Evolutionary conservation across 1,284 basidiomycete genomes (phyloP), one percentile per base, ranked within the genome.

Genomic region (Pyrrhoderma noxium): DNA sequence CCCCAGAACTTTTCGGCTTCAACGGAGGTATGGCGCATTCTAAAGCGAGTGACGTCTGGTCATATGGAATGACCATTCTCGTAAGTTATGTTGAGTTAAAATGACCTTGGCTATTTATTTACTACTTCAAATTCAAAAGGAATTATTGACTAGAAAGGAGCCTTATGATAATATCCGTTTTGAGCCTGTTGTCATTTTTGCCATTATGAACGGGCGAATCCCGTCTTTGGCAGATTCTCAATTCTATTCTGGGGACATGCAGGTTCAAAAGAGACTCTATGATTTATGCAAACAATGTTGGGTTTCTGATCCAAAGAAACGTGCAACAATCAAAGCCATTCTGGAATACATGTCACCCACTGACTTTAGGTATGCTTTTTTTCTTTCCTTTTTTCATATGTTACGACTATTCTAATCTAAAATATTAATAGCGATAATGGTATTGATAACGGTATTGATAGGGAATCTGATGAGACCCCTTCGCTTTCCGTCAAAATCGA

Each of bases 121-220:
- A n/a, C n/a, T n/a, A n/a, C n/a, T n/a, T n/a, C n/a, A n/a, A n/a
- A n/a, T n/a, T n/a, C n/a, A n/a, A n/a, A 14, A 52, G 51, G 51
- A 52, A 19, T 31, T 52, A n/a, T 18, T 52, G 7, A 52, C 22
- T 11, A 19, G 34, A 31, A 22, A 52, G 18, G 34, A 41, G 3
- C 51, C 51, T 3, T 52, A 47, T 22, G 19, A 35, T 16, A 27
- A 52, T 21, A 44, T 47, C 16, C 39, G 40, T 18, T 25, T 31
- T 25, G 51, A 52, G 18, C 27, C 47, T 8, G 44, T 47, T 21
- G 51, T 52, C 31, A 52, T 52, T 43, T 52, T 52, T 16, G 44
- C 45, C 13, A 52, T 52, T 38, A 8, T 47, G 16, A 31, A 47
- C 11, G 53, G 53, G 13, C 5, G 8, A 11, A 38, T 23, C 8